Evolutionary conservation across 176 grass and related monocot species (phyloP).

Genomic region (Lolium multiflorum): DNA sequence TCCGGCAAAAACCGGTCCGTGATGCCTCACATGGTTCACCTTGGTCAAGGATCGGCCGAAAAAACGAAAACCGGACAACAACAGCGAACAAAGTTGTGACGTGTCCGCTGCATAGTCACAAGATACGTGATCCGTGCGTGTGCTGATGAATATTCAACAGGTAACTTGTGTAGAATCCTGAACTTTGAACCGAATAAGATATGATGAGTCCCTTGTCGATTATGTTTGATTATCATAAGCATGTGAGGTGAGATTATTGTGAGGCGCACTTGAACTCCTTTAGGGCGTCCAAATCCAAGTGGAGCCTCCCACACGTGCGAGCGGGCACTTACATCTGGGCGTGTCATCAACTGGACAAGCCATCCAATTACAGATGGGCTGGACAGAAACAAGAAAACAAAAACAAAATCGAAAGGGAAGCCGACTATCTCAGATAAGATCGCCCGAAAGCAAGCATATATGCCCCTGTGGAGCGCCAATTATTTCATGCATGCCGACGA

Average conservation of each 20-base stretch:
- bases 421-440: conserved; percentile 26
- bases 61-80: not conserved
- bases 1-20: not conserved
- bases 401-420: too few relatives aligned
- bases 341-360: not conserved
- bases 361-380: not conserved
- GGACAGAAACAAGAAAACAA: not conserved
- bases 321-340: not conserved
- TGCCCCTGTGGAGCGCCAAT: not conserved
- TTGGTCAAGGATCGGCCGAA: not conserved
- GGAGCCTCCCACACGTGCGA: not conserved
- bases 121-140: too few relatives aligned
- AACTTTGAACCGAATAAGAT: not conserved
- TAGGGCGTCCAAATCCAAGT: too few relatives aligned
- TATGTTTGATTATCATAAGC: not conserved
- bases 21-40: not conserved
- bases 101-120: not conserved
- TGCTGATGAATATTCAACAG: not conserved
- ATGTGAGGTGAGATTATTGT: not conserved
- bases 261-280: not conserved
- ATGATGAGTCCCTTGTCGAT: not conserved
- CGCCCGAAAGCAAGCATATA: not conserved
- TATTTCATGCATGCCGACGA: not conserved
- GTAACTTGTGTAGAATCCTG: not conserved
- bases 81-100: not conserved